Conservation (phyloP, 2,329 filamentous ascomycete genomes). For the Fusarium devonianum region DNA sequence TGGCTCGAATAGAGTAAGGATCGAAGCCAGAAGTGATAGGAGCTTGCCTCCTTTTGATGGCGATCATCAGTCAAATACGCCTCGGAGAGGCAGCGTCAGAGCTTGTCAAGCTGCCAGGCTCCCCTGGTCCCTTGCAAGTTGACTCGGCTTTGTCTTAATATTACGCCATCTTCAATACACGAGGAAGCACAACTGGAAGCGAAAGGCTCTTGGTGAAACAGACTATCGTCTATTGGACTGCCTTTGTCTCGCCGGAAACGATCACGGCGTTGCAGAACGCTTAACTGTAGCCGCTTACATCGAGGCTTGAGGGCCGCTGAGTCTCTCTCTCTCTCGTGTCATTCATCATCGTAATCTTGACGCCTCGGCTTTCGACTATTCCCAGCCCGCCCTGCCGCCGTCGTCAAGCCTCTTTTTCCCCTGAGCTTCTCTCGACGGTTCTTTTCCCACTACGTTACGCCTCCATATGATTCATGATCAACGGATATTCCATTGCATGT, state of each 20-base stretch:
- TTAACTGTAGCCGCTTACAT: too few relatives aligned
- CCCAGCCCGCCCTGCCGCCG: slow-evolving; percentile 1
- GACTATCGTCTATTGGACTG: slow-evolving; percentile 11
- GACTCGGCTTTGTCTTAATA: background rate
- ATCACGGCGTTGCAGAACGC: slow-evolving; percentile 6
- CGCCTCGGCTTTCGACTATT: slow-evolving; percentile 16
- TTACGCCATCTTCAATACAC: background rate
- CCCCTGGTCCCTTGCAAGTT: too few relatives aligned
- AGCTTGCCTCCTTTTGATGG: too few relatives aligned
- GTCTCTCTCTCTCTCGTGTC: slow-evolving; percentile 4
- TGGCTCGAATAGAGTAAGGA: too few relatives aligned
- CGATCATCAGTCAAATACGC: too few relatives aligned
- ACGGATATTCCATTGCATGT: background rate
- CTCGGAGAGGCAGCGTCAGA: too few relatives aligned
- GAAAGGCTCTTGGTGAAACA: slow-evolving; percentile 11
- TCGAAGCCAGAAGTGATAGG: too few relatives aligned
- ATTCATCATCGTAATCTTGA: slow-evolving; percentile 13
- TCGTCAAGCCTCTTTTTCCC: slow-evolving; percentile 2
- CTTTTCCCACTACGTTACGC: background rate
- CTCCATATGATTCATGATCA: background rate
- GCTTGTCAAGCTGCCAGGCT: too few relatives aligned
- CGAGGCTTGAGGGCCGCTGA: slow-evolving; percentile 1
- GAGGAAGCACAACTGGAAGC: background rate
- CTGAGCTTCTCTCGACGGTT: slow-evolving; percentile 3
- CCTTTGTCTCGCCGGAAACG: background rate